Evolutionary conservation across 2,329 filamentous ascomycete species (phyloP).

Genomic region (Cladosporium halotolerans): DNA sequence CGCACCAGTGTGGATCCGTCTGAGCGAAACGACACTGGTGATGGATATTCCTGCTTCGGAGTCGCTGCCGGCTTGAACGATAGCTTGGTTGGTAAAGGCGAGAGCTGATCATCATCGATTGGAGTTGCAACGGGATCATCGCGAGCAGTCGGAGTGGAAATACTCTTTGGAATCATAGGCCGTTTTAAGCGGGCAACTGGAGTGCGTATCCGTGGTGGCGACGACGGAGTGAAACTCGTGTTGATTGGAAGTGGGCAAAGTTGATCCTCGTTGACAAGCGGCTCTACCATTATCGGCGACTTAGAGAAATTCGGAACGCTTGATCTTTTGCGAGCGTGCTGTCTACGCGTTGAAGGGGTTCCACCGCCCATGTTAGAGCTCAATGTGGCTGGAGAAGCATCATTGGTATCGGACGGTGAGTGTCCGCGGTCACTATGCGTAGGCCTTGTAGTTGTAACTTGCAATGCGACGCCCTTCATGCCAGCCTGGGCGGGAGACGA

Average conservation of each 20-base stretch:
- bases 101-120: constrained; percentile 20
- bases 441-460: constrained; percentile 20
- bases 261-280: constrained; percentile 18
- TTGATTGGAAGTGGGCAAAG: constrained; percentile 24
- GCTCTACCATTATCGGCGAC: neutral
- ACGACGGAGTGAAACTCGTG: constrained; percentile 16
- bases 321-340: constrained; percentile 16
- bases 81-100: constrained; percentile 22
- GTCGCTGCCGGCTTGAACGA: constrained; percentile 16
- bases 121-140: constrained; percentile 9
- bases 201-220: constrained; percentile 4
- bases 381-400: constrained; percentile 22
- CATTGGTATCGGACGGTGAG: neutral
- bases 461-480: constrained; percentile 26
- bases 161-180: constrained; percentile 4
- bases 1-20: constrained; percentile 3
- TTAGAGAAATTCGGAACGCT: constrained; percentile 3
- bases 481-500: constrained; percentile 6
- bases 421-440: neutral
- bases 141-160: constrained; percentile 12
- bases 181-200: neutral
- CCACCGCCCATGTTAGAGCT: constrained; percentile 14
- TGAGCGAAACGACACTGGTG: constrained; percentile 10
- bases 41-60: constrained; percentile 14
- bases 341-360: constrained; percentile 2